Conservation (phyloP, 148 eudicot species). For the Vaccinium myrtillus region DNA sequence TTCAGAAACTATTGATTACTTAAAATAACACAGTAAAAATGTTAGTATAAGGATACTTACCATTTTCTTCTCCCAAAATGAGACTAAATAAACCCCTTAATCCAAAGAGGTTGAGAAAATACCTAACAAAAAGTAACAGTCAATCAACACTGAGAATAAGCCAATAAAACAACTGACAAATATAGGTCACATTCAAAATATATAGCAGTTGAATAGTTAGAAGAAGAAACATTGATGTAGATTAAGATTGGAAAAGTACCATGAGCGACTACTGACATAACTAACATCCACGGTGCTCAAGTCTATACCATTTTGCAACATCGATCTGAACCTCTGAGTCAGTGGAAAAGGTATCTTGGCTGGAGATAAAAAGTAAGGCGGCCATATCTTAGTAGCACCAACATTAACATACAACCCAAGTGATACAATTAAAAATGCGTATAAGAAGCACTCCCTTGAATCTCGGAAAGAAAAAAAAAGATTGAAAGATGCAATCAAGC, state of each 20-base stretch:
- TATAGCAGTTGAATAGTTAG: slow-evolving; percentile 10
- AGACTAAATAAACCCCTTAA: slow-evolving; percentile 92
- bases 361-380: slow-evolving; percentile 27
- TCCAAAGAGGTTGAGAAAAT: slow-evolving; percentile 94
- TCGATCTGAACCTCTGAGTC: slow-evolving; percentile 94
- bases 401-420: not conserved
- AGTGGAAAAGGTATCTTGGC: slow-evolving; percentile 97
- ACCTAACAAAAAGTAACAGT: slow-evolving; percentile 46
- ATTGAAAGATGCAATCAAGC: not conserved
- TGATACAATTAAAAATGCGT: not conserved
- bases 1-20: slow-evolving; percentile 2
- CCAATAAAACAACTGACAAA: slow-evolving; percentile 6
- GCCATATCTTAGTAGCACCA: not conserved
- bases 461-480: not conserved
- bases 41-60: slow-evolving; percentile 33
- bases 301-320: slow-evolving; percentile 97
- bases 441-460: not conserved
- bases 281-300: slow-evolving; percentile 98
- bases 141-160: slow-evolving; percentile 19
- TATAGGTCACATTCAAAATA: not conserved
- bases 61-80: slow-evolving; percentile 95
- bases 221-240: not conserved
- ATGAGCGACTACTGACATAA: slow-evolving; percentile 97
- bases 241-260: slow-evolving; percentile 41
- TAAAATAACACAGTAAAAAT: not conserved